Evolutionary conservation across 257 asterid species (phyloP).

Genomic region (Paraleonurus japonicus): DNA sequence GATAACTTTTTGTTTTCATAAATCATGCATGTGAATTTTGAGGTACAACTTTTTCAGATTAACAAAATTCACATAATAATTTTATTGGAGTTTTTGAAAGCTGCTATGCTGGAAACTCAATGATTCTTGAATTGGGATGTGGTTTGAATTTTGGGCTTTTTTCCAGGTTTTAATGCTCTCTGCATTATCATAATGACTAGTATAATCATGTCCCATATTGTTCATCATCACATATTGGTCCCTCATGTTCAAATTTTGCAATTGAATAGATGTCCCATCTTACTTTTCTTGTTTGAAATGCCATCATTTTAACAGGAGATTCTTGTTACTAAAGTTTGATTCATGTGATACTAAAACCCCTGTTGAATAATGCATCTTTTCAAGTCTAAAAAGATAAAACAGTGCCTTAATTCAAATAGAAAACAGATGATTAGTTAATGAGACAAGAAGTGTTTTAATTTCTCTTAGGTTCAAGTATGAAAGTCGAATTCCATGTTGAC

Average conservation of each 20-base stretch:
- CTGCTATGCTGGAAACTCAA: neutral
- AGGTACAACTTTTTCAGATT: neutral
- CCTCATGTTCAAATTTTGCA: slow-evolving; percentile 7
- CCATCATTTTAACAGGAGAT: slow-evolving; percentile 5
- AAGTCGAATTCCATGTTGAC: neutral
- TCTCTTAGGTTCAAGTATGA: slow-evolving; percentile 17
- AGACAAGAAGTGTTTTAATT: slow-evolving; percentile 3
- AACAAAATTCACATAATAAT: neutral
- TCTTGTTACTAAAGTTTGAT: slow-evolving; percentile 15
- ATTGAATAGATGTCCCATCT: slow-evolving; percentile 16
- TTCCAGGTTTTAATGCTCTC: neutral
- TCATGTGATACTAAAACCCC: neutral
- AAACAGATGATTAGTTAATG: neutral
- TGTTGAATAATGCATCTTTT: neutral
- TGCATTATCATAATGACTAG: neutral
- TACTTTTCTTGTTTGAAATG: slow-evolving; percentile 9
- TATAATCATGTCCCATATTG: neutral
- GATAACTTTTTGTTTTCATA: neutral
- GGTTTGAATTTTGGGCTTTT: neutral
- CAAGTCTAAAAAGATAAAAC: neutral
- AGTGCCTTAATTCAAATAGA: neutral
- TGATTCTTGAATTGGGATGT: neutral
- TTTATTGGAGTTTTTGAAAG: neutral
- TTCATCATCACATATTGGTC: slow-evolving; percentile 10
- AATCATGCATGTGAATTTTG: slow-evolving; percentile 15